phyloP scores from a whole-genome alignment of 768 basidiomycete genomes.

The Hygrocybe punicea region DNA sequence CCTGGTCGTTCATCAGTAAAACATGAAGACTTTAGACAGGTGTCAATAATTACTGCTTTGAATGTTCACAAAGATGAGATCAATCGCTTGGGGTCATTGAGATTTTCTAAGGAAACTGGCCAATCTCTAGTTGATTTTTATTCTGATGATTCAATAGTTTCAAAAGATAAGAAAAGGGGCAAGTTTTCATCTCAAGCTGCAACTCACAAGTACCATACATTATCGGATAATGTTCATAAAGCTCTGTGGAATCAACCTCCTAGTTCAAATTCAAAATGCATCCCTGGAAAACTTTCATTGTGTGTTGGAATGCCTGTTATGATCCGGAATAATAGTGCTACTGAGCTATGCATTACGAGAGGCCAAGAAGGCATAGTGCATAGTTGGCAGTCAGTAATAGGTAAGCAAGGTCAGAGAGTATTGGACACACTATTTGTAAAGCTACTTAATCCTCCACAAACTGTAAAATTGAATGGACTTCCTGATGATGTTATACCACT shows the following conservation, averaged over 20 bases:
- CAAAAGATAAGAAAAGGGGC: too few species aligned
- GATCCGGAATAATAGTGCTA: conserved; percentile 26
- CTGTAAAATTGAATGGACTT: conserved; percentile 1
- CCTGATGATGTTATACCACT: conserved; percentile 24
- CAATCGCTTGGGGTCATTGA: conserved; percentile 28
- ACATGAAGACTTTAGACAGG: conserved; percentile 26
- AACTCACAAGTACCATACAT: too few species aligned
- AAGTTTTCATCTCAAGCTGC: background rate
- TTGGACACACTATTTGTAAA: conserved; percentile 20
- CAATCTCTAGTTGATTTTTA: conserved; percentile 20
- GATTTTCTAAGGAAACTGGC: conserved; percentile 37
- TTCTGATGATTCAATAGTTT: conserved; percentile 7
- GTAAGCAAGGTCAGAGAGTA: conserved; percentile 12
- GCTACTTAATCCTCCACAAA: conserved; percentile 13
- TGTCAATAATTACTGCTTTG: conserved; percentile 39
- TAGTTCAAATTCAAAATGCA: too few species aligned
- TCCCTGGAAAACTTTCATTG: too few species aligned
- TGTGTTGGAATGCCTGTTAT: conserved; percentile 13
- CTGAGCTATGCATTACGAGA: conserved; percentile 31
- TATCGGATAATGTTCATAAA: background rate
- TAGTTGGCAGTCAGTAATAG: conserved; percentile 21
- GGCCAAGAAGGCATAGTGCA: conserved; percentile 28
- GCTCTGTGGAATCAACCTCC: too few species aligned
- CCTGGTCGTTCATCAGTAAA: conserved; percentile 10
- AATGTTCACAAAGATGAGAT: conserved; percentile 39